Conservation (phyloP, 306 rosid genomes). For the Luffa acutangula region DNA sequence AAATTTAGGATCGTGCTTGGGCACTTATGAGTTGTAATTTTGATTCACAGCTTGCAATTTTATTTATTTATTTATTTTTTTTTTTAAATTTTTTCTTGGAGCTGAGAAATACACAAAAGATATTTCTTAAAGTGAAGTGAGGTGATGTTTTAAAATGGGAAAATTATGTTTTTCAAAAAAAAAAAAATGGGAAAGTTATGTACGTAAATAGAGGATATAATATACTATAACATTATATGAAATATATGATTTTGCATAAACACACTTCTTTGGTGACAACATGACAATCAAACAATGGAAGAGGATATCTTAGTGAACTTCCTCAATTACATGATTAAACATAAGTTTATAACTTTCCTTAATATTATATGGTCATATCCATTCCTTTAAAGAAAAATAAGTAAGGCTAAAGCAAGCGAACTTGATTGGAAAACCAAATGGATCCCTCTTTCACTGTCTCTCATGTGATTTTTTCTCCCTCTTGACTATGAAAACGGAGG, state of each 20-base stretch:
- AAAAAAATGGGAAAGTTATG: no score
- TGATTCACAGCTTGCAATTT: neutral
- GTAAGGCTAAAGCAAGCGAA: neutral
- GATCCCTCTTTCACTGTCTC: neutral
- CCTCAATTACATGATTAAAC: neutral
- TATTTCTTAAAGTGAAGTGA: neutral
- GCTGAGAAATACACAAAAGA: neutral
- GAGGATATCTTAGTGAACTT: neutral
- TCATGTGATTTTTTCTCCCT: neutral
- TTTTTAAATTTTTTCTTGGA: neutral
- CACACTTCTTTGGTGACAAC: neutral
- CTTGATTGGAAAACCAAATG: neutral
- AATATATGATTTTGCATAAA: neutral
- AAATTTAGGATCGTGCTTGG: neutral
- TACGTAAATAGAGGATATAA: neutral
- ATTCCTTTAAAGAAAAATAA: neutral
- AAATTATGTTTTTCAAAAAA: neutral
- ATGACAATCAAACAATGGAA: neutral
- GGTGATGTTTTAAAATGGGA: neutral
- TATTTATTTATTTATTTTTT: neutral
- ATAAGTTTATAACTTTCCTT: neutral
- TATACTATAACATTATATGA: neutral
- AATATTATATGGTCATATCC: neutral
- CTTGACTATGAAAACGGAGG: neutral
- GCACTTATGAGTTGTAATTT: neutral